Evolutionary conservation across 352 stramenopile species (phyloP), one percentile per base, ranked within the genome.

Genomic region (Thalassiosira exigua): DNA sequence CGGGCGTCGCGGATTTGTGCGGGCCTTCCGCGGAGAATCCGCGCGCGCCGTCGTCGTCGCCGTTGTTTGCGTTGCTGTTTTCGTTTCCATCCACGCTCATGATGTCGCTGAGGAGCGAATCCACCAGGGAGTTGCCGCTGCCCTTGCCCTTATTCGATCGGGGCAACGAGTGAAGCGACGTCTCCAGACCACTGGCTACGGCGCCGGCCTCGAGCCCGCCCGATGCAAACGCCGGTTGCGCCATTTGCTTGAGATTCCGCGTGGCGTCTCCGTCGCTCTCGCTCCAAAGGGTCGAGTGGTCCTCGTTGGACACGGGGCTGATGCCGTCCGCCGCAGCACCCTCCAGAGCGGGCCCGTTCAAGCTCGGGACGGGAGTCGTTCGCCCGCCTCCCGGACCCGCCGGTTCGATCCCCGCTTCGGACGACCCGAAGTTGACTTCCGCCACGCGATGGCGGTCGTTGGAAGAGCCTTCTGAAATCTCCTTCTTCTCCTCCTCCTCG

Each of bases 231-330:
- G 48, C 50, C 50, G 54, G 64, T 24, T 17, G 36, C 51, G 39
- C 57, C n/a, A 81, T 46, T 17, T 67, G 48, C 60, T 61, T 76
- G 36, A 75, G 58, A 5, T 72, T 9, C 22, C n/a, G 44, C 1
- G 64, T 76, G 21, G 41, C 73, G 66, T 72, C 65, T 54, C 65
- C 57, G 50, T 76, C 57, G 51, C 46, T 75, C 21, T 39, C 32
- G 22, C 22, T 33, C 21, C 27, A 71, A 9, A 64, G 22, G 22
- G 65, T 76, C 39, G 60, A 44, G 50, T 81, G 62, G 29, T 75
- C 58, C 11, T 72, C 65, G n/a, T 70, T 22, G 3, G 53, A 50
- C 0, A 74, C 26, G n/a, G 48, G 46, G 42, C 56, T 67, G 9
- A 51, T 56, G 36, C 57, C 52, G 14, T 14, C 19, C 19, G 2